A percentile compares a stretch with the other conserved stretches of the same genome.
Conservation (phyloP, 2,329 filamentous ascomycete species). For the Uncinocarpus reesii region DNA sequence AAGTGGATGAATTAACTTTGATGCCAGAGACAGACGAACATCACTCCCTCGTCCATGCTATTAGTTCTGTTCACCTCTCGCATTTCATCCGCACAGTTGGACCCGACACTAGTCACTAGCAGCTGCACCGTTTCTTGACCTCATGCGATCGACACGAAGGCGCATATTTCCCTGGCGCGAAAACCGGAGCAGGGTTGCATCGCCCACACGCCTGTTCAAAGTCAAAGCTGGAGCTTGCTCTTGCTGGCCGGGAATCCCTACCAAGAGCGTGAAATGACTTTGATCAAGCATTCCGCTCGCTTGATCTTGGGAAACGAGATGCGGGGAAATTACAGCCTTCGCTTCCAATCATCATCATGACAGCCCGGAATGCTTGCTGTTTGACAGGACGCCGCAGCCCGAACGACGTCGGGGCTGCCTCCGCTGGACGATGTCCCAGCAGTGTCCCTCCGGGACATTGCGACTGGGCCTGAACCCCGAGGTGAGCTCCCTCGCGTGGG, state of each 20-base stretch:
- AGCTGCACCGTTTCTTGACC: not conserved
- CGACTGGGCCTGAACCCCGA: too few species aligned
- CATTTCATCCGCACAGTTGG: too few species aligned
- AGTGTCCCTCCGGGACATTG: too few species aligned
- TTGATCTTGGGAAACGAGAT: conserved; percentile 4
- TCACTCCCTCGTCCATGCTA: too few species aligned
- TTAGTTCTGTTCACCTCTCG: not conserved
- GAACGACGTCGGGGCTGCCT: too few species aligned
- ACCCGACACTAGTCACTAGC: too few species aligned
- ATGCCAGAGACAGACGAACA: too few species aligned
- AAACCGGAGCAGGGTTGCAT: conserved; percentile 4
- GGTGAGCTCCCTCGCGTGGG: too few species aligned
- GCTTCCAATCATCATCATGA: not conserved
- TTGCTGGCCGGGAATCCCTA: not conserved
- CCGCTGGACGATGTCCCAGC: too few species aligned
- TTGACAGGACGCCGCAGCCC: too few species aligned
- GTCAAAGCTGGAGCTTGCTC: not conserved
- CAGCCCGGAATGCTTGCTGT: not conserved
- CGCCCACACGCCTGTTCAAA: not conserved
- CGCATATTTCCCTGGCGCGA: not conserved
- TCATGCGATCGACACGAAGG: conserved; percentile 1
- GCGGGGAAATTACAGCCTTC: conserved; percentile 3
- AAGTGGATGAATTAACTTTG: too few species aligned
- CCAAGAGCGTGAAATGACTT: not conserved
- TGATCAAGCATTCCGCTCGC: not conserved